Conservation (phyloP, 1,284 basidiomycete species). For the Ceratobasidium sp. region DNA sequence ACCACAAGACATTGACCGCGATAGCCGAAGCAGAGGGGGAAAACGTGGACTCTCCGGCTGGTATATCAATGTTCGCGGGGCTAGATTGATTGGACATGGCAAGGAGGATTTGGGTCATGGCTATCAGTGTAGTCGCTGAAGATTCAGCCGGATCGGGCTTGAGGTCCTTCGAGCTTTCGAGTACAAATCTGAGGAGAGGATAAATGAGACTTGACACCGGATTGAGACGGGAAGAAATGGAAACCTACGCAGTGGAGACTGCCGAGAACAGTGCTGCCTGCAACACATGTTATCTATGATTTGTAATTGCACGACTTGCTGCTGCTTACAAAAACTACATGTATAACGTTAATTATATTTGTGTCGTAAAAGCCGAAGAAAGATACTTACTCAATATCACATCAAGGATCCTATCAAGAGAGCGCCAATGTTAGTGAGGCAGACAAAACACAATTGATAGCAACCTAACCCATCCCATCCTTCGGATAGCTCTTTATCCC, state of each 20-base stretch:
- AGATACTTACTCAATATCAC: not conserved
- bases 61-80: not conserved
- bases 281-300: not conserved
- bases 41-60: not conserved
- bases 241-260: not conserved
- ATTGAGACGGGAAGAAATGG: not conserved
- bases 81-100: not conserved
- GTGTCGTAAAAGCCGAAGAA: not conserved
- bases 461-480: conserved; percentile 25
- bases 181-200: not conserved
- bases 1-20: not conserved
- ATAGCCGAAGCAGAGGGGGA: not conserved
- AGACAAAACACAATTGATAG: not conserved
- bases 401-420: not conserved
- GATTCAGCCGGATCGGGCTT: not conserved
- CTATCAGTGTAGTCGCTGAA: not conserved
- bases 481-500: conserved; percentile 21
- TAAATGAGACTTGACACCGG: not conserved
- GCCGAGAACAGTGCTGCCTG: conserved; percentile 11
- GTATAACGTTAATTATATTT: not conserved
- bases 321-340: not conserved
- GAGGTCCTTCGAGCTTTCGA: conserved; percentile 13
- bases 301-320: not conserved
- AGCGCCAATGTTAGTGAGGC: too few relatives aligned
- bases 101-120: not conserved